Evolutionary conservation across 805 yeast genomes (phyloP).

Genomic region (Saccharomycopsis capsularis): DNA sequence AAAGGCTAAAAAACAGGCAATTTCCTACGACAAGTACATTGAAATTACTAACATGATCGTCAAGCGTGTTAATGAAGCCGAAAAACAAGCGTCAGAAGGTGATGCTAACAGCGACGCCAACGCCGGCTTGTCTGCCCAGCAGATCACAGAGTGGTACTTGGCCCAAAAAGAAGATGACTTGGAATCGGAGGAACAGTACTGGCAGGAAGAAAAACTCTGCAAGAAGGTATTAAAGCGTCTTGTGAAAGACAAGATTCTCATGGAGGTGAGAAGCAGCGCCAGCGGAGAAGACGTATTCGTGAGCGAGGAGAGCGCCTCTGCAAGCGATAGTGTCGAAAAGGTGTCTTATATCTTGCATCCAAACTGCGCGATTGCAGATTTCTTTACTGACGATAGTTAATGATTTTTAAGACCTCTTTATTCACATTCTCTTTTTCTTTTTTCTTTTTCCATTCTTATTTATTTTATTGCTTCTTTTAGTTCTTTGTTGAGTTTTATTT

Average conservation of each 20-base stretch:
- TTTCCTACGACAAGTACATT: constrained; percentile 82
- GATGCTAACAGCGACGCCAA: constrained; percentile 35
- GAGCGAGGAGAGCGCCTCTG: constrained; percentile 29
- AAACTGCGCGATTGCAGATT: constrained; percentile 71
- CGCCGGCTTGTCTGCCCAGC: constrained; percentile 60
- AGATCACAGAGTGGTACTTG: constrained; percentile 76
- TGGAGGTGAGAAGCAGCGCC: constrained; percentile 47
- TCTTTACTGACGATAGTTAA: constrained; percentile 23
- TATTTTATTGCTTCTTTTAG: background rate
- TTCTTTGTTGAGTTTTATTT: background rate
- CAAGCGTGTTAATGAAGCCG: constrained; percentile 52
- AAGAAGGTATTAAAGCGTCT: constrained; percentile 76
- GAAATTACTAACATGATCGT: constrained; percentile 77
- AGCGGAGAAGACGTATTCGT: constrained; percentile 35
- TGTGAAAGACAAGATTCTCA: constrained; percentile 75
- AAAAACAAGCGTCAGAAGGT: constrained; percentile 34
- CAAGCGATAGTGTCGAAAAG: constrained; percentile 24
- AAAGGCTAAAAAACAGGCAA: constrained; percentile 38
- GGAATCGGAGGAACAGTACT: constrained; percentile 60
- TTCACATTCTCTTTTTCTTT: background rate
- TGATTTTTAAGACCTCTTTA: background rate
- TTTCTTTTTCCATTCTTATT: background rate
- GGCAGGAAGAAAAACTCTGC: constrained; percentile 62
- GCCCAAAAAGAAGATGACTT: constrained; percentile 65
- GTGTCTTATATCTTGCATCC: constrained; percentile 61